phyloP scores from a whole-genome alignment of 129 eudicot genomes.

The Logfia minima region DNA sequence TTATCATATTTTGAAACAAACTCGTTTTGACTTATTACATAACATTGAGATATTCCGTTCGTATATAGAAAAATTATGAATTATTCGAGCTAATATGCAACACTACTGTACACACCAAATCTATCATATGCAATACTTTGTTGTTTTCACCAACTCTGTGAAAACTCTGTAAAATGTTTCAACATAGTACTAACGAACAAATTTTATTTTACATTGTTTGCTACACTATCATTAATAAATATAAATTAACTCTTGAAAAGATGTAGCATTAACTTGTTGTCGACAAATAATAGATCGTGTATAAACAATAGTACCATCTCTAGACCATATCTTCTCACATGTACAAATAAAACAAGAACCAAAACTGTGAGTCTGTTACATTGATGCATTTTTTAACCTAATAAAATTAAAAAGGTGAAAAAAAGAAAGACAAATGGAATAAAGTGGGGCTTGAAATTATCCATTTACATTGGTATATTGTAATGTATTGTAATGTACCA shows the following conservation, averaged over 20 bases:
- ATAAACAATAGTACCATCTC: background rate
- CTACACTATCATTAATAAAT: background rate
- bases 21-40: too few species aligned
- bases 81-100: background rate
- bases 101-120: background rate
- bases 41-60: too few species aligned
- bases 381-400: background rate
- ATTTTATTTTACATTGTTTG: background rate
- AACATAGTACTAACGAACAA: too few species aligned
- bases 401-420: background rate
- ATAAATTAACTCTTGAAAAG: background rate
- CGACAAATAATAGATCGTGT: background rate
- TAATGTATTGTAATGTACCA: slow-evolving; percentile 25
- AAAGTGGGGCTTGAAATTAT: slow-evolving; percentile 31
- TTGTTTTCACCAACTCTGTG: background rate
- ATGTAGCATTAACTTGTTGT: background rate
- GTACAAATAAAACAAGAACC: background rate
- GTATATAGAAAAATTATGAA: background rate
- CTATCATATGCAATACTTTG: background rate
- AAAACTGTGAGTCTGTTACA: background rate
- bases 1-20: too few species aligned
- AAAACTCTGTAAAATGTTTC: background rate
- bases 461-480: slow-evolving; percentile 19
- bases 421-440: slow-evolving; percentile 36
- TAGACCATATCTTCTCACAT: background rate